These are phyloP conservation scores for Irpex sp. DNA, from an alignment of 1,284 basidiomycete genomes.

Conservation along the genomic window DNA sequence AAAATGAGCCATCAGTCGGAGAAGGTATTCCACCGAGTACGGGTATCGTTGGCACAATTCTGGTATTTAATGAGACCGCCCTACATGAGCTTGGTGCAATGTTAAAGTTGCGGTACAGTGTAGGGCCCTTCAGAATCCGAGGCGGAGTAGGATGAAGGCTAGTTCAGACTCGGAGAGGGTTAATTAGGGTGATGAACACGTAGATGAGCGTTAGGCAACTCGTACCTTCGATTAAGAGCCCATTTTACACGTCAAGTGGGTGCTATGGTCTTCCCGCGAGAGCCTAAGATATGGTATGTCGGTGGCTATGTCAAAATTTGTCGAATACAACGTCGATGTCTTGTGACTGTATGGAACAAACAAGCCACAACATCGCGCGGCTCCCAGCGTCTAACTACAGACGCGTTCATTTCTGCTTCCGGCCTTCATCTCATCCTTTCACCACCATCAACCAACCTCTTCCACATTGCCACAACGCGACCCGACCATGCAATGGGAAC, in stretches of 20 bases:
- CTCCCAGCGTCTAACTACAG: neutral
- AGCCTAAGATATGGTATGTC: too few relatives aligned
- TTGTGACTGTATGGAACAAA: neutral
- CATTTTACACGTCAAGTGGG: too few relatives aligned
- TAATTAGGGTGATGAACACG: neutral
- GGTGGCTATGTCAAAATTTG: too few relatives aligned
- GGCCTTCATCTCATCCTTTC: neutral
- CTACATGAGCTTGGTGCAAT: neutral
- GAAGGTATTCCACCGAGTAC: neutral
- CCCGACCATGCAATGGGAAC: neutral
- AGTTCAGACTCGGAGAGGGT: neutral
- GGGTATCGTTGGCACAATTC: neutral
- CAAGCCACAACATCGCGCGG: neutral
- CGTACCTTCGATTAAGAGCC: too few relatives aligned
- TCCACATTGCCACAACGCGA: neutral
- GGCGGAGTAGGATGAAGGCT: neutral
- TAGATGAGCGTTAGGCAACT: neutral
- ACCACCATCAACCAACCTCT: neutral
- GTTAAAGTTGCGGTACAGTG: neutral
- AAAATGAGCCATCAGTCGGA: neutral
- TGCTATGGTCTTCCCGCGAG: too few relatives aligned
- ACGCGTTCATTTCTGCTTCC: neutral
- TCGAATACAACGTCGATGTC: neutral
- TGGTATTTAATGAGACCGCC: neutral
- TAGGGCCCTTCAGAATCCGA: neutral